Base-by-base conservation (phyloP, 169 alveolate genomes). In the Miamiensis avidus region DNA sequence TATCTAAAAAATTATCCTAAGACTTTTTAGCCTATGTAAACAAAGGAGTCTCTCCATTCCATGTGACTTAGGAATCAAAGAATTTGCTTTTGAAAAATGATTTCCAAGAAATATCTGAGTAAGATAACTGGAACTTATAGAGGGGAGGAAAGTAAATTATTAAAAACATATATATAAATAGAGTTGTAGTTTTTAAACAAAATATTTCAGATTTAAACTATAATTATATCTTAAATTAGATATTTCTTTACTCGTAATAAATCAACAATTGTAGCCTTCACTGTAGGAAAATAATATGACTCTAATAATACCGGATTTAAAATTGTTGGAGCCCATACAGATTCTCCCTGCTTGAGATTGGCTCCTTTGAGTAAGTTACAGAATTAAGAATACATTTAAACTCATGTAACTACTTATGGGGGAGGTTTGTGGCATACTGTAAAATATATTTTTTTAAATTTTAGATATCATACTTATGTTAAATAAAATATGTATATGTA, bases 381-480 rank as follows among this genome's bases (percentile, higher is more conserved):
- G 69, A 91, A 94, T 74, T 96, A 96, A 82, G 97, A 97, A 29
- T 89, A 89, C 76, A 88, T 93, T 81, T 95, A 98, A 94, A 89
- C 97, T 31, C 96, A 97, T 82, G 97, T 98, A 25, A 94, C 96
- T 78, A 90, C 96, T 30, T 98, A 98, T 93, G 99, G 99, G 1
- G 99, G 99, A 25, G 99, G 99, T 25, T 93, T 98, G 29, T 98
- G 99, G 99, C 98, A 98, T 79, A 98, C 99, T 20, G 69, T 49
- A 49, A 49, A 11, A 49, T 49, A 49, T 49, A 11, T 20, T 49
- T 49, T 49, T 49, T 49, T 49, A 49, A 20, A 49, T 49, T 11
- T 49, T 11, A 49, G 20, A 49, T 4, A 49, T 20, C 20, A 11
- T 11, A 49, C 20, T 49, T 49, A 49, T 11, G 4, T 49, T 49